Conservation (phyloP, 345 rosid species). For the Eucalyptus pauciflora region DNA sequence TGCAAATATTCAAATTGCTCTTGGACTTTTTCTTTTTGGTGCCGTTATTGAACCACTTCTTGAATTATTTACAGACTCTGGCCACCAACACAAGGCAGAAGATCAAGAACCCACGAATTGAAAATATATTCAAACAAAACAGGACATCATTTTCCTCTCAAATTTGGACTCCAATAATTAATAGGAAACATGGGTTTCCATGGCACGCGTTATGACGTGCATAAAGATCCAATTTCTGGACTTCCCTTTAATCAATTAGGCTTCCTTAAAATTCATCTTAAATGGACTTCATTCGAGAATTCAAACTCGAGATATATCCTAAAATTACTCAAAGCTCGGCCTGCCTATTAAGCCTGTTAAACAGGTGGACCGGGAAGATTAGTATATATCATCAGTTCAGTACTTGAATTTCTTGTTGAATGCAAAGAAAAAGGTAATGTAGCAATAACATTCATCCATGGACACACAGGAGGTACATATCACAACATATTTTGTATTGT, state of each 20-base stretch:
- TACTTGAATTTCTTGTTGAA: background rate
- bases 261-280: background rate
- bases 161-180: background rate
- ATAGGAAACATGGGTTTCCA: background rate
- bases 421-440: background rate
- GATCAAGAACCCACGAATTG: background rate
- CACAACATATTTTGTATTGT: background rate
- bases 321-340: background rate
- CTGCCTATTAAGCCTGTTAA: background rate
- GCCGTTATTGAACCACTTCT: background rate
- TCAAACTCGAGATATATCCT: background rate
- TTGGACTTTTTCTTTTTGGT: background rate
- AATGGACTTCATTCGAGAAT: background rate
- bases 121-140: background rate
- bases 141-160: background rate
- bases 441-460: background rate
- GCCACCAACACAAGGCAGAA: background rate
- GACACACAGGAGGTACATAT: background rate
- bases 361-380: background rate
- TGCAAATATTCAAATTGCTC: background rate
- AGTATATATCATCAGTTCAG: background rate
- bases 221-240: background rate
- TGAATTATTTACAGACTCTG: background rate
- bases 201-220: background rate
- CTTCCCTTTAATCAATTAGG: background rate